Evolutionary conservation across 164 flowering plant genomes (phyloP), one percentile per base, ranked within the genome.

Genomic region (Aristolochia contorta): DNA sequence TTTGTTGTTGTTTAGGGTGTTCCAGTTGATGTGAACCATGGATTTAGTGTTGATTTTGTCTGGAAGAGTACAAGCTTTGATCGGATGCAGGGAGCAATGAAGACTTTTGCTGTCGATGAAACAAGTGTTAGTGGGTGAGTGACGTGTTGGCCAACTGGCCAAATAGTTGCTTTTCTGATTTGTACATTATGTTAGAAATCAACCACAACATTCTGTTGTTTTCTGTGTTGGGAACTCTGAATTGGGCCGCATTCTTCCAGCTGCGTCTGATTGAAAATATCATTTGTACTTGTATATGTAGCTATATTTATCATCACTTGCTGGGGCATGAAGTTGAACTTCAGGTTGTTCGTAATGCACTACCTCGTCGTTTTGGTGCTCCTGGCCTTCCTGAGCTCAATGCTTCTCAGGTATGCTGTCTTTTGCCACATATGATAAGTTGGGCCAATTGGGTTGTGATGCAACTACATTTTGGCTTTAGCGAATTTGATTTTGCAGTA

Each of bases 11-110:
- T 76, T 32, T 78, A 94, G 99, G 96, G 97, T 49, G 97, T 85
- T 74, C 97, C 99, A 62, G 85, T 89, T 61, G 97, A 94, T 81
- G 80, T 87, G 61, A 91, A 82, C 74, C 99, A 91, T 82, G 96
- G 99, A 19, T 89, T 88, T 66, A 94, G 95, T 72, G 99, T 94
- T 72, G 99, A 94, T 76, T 94, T 94, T 84, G 99, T 94, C 10
- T 94, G 99, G 99, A 94, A 94, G 78, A 94, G 99, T 72, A 94
- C 99, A 45, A 94, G 99, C 73, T 94, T 94, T 79, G 99, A 94
- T 67, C 78, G 99, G 57, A 91, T 91, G 99, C 99, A 94, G 72
- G 89, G 87, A 41, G 99, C 99, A 48, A 89, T 94, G 99, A 94
- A 91, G 71, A 87, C 84, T 53, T 94, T 94, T 89, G 99, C 99